Evolutionary conservation across 2,329 filamentous ascomycete species (phyloP).

Genomic region (Rhynchosporium secalis): DNA sequence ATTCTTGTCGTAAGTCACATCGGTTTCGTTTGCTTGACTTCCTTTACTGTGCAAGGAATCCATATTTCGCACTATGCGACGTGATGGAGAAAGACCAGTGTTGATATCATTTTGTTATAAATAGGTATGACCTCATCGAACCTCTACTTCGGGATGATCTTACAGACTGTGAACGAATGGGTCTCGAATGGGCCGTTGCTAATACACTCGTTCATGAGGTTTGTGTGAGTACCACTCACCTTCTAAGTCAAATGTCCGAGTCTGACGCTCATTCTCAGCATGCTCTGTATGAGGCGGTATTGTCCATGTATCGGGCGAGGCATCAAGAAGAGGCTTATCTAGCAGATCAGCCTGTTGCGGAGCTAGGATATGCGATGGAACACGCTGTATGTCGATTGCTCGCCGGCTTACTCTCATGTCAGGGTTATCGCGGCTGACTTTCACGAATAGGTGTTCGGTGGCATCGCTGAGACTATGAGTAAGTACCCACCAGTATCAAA

Average conservation of each 20-base stretch:
- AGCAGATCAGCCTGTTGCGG: neutral
- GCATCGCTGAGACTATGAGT: neutral
- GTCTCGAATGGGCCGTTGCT: neutral
- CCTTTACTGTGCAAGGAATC: no score
- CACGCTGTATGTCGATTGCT: neutral
- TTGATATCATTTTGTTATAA: neutral
- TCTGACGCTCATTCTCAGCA: neutral
- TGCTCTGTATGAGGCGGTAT: neutral
- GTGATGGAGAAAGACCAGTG: neutral
- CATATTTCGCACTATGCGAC: neutral
- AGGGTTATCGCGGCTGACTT: neutral
- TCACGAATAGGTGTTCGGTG: neutral
- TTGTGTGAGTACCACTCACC: neutral
- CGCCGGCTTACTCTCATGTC: neutral
- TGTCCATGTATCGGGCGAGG: neutral
- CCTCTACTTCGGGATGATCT: neutral
- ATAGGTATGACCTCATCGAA: neutral
- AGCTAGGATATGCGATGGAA: slow-evolving; percentile 1
- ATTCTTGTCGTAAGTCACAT: neutral
- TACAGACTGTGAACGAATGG: neutral
- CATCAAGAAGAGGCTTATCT: neutral
- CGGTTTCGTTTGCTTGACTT: neutral
- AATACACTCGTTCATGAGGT: neutral
- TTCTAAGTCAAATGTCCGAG: neutral
- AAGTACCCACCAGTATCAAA: neutral